Percentiles rank a stretch among this genome's conserved stretches.
These are phyloP conservation scores for Penicillium cataractarum DNA, from an alignment of 495 filamentous ascomycete species.

Conservation along the genomic window DNA sequence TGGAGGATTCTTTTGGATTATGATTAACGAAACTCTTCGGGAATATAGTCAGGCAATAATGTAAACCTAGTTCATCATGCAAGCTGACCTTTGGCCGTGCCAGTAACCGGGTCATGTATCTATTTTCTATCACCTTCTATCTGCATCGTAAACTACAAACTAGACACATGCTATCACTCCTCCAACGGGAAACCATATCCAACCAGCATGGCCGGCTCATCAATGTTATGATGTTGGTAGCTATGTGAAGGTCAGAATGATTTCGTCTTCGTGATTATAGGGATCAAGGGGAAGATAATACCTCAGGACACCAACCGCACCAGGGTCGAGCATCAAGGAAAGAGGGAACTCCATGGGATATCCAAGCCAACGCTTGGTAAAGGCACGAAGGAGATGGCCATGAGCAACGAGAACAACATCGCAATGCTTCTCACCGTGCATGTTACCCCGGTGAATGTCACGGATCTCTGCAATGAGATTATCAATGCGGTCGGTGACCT, in stretches of 20 bases:
- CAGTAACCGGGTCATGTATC: too few species aligned
- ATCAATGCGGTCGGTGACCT: conserved; percentile 68
- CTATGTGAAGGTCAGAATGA: conserved; percentile 15
- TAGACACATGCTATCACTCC: conserved; percentile 12
- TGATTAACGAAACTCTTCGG: too few species aligned
- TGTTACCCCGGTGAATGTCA: conserved; percentile 47
- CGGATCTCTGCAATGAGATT: conserved; percentile 68
- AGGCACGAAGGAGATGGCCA: conserved; percentile 77
- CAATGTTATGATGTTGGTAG: conserved; percentile 41
- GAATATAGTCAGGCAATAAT: too few species aligned
- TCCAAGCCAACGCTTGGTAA: conserved; percentile 76
- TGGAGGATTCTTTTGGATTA: too few species aligned
- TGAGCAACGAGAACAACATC: conserved; percentile 71
- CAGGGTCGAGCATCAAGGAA: conserved; percentile 72
- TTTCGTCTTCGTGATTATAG: too few species aligned
- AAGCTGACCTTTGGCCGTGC: too few species aligned
- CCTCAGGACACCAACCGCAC: conserved; percentile 74
- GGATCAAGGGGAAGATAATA: conserved; percentile 21
- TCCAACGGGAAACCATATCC: conserved; percentile 37
- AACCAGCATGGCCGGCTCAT: conserved; percentile 40
- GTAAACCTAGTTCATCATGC: too few species aligned
- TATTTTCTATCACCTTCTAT: not conserved
- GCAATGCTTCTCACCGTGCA: conserved; percentile 50
- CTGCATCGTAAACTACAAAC: not conserved
- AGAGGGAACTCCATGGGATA: conserved; percentile 66